Percentiles rank a stretch among this genome's conserved stretches.
Evolutionary conservation across 2,329 filamentous ascomycete species (phyloP).

Genomic region (Mycosphaerella sp.): DNA sequence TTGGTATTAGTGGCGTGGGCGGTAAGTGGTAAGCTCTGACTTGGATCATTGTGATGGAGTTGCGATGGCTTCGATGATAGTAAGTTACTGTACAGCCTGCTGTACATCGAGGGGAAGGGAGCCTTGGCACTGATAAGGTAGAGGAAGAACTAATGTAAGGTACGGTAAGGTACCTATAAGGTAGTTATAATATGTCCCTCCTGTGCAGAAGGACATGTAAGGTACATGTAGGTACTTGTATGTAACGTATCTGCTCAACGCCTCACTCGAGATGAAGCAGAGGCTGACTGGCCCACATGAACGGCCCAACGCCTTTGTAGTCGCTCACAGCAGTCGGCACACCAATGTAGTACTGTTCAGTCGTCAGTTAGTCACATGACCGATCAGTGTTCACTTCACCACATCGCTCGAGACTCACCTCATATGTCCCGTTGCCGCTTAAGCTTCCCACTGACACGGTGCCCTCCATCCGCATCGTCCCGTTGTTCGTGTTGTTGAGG

Average conservation of each 20-base stretch:
- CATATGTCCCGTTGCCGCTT: constrained; percentile 45
- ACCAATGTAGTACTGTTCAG: constrained; percentile 35
- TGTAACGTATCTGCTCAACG: no score
- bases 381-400: no score
- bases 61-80: no score
- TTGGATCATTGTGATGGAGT: constrained; percentile 12
- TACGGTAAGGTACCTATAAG: no score
- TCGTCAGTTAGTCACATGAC: not conserved
- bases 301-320: constrained; percentile 39
- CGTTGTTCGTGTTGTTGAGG: constrained; percentile 40
- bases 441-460: constrained; percentile 51
- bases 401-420: constrained; percentile 45
- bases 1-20: constrained; percentile 45
- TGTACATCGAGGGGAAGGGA: no score
- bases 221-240: no score
- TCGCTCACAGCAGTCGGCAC: constrained; percentile 35
- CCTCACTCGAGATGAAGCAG: not conserved
- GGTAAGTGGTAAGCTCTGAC: constrained; percentile 37
- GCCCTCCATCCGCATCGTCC: constrained; percentile 47
- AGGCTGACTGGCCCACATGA: constrained; percentile 35
- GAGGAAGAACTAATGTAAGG: no score
- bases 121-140: no score
- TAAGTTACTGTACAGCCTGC: no score
- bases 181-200: no score
- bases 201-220: no score